Percentiles rank a stretch among this genome's conserved stretches.
phyloP scores from a whole-genome alignment of 352 stramenopile genomes.

The Hyaloperonospora brassicae region DNA sequence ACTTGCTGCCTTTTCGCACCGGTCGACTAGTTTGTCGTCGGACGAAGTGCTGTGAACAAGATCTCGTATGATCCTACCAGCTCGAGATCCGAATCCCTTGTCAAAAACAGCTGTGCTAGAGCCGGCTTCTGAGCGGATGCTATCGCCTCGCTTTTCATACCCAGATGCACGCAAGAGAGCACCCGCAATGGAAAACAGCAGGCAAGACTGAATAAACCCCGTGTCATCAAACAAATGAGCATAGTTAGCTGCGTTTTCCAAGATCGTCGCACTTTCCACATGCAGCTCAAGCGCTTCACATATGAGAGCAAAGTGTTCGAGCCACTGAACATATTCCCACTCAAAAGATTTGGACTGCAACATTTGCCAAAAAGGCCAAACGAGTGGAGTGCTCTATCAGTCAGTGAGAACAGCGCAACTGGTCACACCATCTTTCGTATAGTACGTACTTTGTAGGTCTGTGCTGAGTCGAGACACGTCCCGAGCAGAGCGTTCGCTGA shows the following conservation, averaged over 20 bases:
- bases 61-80: slow-evolving; percentile 20
- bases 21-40: slow-evolving; percentile 11
- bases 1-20: slow-evolving; percentile 29
- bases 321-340: slow-evolving; percentile 49
- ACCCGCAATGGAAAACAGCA: slow-evolving; percentile 23
- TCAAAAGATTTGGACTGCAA: slow-evolving; percentile 35
- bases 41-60: slow-evolving; percentile 10
- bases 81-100: slow-evolving; percentile 9
- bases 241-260: slow-evolving; percentile 35
- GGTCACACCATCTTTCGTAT: too few relatives aligned
- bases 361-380: slow-evolving; percentile 1
- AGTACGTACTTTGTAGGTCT: slow-evolving; percentile 27
- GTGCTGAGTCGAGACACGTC: slow-evolving; percentile 8
- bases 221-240: slow-evolving; percentile 12
- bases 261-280: slow-evolving; percentile 30
- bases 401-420: slow-evolving; percentile 7
- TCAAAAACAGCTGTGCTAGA: slow-evolving; percentile 7
- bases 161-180: slow-evolving; percentile 17
- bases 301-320: slow-evolving; percentile 51
- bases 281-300: slow-evolving; percentile 29
- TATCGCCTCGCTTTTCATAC: slow-evolving; percentile 10
- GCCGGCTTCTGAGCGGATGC: background rate
- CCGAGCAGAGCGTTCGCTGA: slow-evolving; percentile 21
- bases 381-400: slow-evolving; percentile 2
- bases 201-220: slow-evolving; percentile 13